Percentiles rank a stretch among this genome's conserved stretches.
Conservation (phyloP, 2,329 filamentous ascomycete species). For the Penicillium sp. region DNA sequence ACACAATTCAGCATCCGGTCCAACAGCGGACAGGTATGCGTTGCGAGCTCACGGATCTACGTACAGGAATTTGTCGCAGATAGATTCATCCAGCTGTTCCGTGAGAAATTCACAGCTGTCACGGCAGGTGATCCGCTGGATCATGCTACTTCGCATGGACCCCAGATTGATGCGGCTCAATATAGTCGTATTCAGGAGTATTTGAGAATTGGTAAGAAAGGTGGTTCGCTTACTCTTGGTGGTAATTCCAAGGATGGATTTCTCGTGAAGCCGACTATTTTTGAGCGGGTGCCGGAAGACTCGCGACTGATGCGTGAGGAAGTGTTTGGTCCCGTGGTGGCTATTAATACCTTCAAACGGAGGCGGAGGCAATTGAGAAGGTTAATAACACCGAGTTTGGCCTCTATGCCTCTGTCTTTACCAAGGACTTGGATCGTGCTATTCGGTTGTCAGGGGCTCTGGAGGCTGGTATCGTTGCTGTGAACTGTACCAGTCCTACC, state of each 20-base stretch:
- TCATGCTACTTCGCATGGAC: conserved; percentile 73
- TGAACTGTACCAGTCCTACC: conserved; percentile 38
- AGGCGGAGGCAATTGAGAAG: conserved; percentile 53
- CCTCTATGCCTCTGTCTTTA: conserved; percentile 30
- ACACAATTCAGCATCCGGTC: conserved; percentile 49
- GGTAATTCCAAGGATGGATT: conserved; percentile 72
- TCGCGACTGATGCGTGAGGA: conserved; percentile 38
- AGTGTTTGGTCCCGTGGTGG: conserved; percentile 43
- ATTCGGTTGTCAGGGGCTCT: conserved; percentile 24
- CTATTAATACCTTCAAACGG: conserved; percentile 40
- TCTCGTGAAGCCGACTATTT: conserved; percentile 87
- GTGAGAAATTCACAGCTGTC: conserved; percentile 66
- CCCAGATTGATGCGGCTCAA: conserved; percentile 75
- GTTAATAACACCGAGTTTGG: conserved; percentile 48
- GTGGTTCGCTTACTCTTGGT: conserved; percentile 60
- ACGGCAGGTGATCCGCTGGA: conserved; percentile 75
- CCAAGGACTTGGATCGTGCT: conserved; percentile 28
- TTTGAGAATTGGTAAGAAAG: conserved; percentile 61
- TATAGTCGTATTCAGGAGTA: conserved; percentile 79
- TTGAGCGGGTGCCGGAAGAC: conserved; percentile 59
- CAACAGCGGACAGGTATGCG: conserved; percentile 58
- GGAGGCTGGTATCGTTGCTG: conserved; percentile 26
- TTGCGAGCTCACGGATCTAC: conserved; percentile 65
- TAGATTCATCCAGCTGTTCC: conserved; percentile 73
- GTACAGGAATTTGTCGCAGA: conserved; percentile 82